phyloP scores from a whole-genome alignment of 208 protist genomes.

The Crithidia bombi region DNA sequence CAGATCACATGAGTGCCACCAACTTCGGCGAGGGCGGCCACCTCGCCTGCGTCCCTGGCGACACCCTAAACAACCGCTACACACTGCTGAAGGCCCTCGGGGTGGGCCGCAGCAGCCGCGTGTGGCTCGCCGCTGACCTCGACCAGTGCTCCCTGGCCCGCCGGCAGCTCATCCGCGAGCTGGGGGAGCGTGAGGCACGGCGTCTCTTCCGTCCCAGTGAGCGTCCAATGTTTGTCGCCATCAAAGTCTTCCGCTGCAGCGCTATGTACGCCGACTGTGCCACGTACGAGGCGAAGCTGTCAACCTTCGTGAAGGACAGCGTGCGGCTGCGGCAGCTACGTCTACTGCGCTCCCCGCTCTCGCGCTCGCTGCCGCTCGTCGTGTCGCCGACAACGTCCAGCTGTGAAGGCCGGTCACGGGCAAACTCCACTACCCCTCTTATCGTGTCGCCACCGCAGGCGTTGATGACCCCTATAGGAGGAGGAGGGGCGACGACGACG shows the following conservation, averaged over 20 bases:
- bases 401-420: neutral
- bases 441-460: neutral
- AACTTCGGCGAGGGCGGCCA: constrained; percentile 59
- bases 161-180: constrained; percentile 42
- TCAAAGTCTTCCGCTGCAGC: constrained; percentile 75
- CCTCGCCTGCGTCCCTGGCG: constrained; percentile 62
- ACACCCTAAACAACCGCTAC: constrained; percentile 71
- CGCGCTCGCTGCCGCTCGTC: neutral
- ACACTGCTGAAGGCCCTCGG: constrained; percentile 53
- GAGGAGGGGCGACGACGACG: neutral
- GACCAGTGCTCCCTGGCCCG: constrained; percentile 53
- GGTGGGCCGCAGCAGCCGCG: constrained; percentile 53
- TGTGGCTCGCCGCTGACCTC: constrained; percentile 75
- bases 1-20: constrained; percentile 35
- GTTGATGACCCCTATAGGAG: neutral
- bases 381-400: constrained; percentile 1
- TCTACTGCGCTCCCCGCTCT: neutral
- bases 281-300: constrained; percentile 50
- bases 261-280: constrained; percentile 45
- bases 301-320: constrained; percentile 59
- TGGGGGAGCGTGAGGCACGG: constrained; percentile 43
- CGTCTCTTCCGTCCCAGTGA: constrained; percentile 41
- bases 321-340: constrained; percentile 29
- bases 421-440: neutral
- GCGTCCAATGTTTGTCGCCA: constrained; percentile 63